Base-by-base conservation (phyloP, 2,329 filamentous ascomycete genomes). In the Hypomyces rosellus region DNA sequence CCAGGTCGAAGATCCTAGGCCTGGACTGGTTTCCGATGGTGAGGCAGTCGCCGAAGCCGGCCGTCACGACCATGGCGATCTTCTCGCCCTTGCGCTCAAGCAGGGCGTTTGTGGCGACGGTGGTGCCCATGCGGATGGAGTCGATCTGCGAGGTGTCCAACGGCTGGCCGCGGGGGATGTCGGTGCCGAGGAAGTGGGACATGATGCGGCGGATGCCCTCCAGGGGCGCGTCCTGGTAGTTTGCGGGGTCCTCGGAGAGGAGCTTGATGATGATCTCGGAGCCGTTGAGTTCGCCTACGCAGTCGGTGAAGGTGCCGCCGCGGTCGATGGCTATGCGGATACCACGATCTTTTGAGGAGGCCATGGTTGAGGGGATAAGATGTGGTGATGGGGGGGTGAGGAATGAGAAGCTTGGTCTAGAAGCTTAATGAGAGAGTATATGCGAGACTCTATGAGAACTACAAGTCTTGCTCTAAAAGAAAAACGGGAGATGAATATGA, bases 51-150 rank as follows among this genome's bases (percentile, higher is more conserved):
- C 82, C 85, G 74, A 96, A 96, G 0, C 91, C 91, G 57, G 84
- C 85, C 1, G 89, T 96, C 11, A 95, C 88, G 1, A 96, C 82
- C 68, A 96, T 78, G 13, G 88, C 90, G 63, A 93, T 92, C 59
- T 82, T 83, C 70, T 95, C 90, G 44, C 91, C 91, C 68, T 96
- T 96, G 51, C 91, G 77, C 68, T 96, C 91, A 2, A 96, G 76
- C 50, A 96, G 70, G 0, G 91, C 91, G 66, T 96, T 96, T 1
- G 91, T 96, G 9, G 91, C 91, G 12, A 96, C 90, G 0, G 91
- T 96, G 1, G 91, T 96, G 41, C 91, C 91, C 91, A 96, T 96
- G 44, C 91, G 85, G 65, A 96, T 96, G 49, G 87, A 90, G 59
- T 93, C 88, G 59, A 96, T 95, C 62, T 84, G 72, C 15, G 83